A percentile compares a stretch with the other conserved stretches of the same genome.
phyloP scores from a whole-genome alignment of 768 basidiomycete species.

The Tubosaeta brunneosetosa region DNA sequence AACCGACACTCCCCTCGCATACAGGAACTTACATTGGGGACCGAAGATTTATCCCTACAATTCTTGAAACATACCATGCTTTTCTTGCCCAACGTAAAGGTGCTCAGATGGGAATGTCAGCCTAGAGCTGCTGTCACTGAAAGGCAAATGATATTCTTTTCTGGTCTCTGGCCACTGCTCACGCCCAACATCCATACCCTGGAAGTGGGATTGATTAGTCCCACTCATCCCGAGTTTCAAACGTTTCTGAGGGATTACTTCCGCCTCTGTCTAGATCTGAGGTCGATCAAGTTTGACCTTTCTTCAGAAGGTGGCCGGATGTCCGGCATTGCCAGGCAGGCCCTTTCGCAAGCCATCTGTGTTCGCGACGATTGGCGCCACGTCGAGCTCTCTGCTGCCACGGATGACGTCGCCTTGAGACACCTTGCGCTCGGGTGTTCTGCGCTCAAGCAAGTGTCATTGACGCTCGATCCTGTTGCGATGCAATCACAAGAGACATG shows the following conservation, averaged over 20 bases:
- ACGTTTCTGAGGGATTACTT: not conserved
- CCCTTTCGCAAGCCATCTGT: constrained; percentile 1
- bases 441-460: not conserved
- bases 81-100: not conserved
- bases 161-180: not conserved
- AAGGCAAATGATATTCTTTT: no score
- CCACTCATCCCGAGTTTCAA: not conserved
- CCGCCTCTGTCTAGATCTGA: not conserved
- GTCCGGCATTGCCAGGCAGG: not conserved
- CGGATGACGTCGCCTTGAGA: not conserved
- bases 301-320: not conserved
- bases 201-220: not conserved
- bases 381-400: not conserved
- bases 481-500: not conserved
- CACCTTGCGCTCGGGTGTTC: not conserved
- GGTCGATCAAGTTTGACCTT: not conserved
- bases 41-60: not conserved
- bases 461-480: not conserved
- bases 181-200: not conserved
- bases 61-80: not conserved
- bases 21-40: not conserved
- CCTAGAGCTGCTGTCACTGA: no score
- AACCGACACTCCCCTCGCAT: not conserved
- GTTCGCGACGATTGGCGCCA: not conserved
- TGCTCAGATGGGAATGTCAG: not conserved